Base-by-base conservation (phyloP, 306 rosid species). In the Vigna reflexopilosa region DNA sequence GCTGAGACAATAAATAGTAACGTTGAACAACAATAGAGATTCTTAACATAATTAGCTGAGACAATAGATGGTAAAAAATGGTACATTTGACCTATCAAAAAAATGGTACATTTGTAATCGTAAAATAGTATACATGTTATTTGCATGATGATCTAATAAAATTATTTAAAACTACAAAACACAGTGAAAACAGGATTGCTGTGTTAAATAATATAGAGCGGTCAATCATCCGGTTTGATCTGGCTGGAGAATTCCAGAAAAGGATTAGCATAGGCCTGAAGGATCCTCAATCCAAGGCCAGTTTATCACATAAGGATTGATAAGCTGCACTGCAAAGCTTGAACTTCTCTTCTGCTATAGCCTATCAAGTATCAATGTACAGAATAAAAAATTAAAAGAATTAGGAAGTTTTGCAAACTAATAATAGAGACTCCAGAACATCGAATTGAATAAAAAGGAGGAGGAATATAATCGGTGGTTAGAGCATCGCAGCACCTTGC, bases 321-420 rank as follows among this genome's bases (percentile, higher is more conserved):
- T 93, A 89, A 50, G 98, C 98, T 6, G 92, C 86, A 24, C 94
- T 89, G 81, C 98, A 93, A 36, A 59, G 83, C 85, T 93, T 89
- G 91, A 90, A 90, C 79, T 89, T 91, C 85, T 93, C 98, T 86
- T 93, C 96, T 5, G 94, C 98, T 14, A 81, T 64, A 34, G 28
- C 90, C 94, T 89, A 83, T 67, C 30, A 65, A 10, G 32, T 17
- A 65, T 49, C 42, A 70, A 70, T 1, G 17, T 49, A 38, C 10
- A 66, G 32, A 49, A 17, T 24, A 9, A 75, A 59, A 56, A 51
- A 8, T 56, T 44, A 15, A 51, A 36, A 50, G 7, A 32, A 36
- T 67, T 50, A 67, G 59, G 17, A 61, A 67, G 0, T 9, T 62
- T 11, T 50, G 48, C 70, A 61, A 61, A 24, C 40, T 24, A 72